Evolutionary conservation across 129 eudicot genomes (phyloP).

Genomic region (carrot (Daucus carota)): DH1_v3.0 NC_030387.2:27442501-27443000

Average conservation of each 20-base stretch:
- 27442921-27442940: slow-evolving; percentile 92
- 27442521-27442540: slow-evolving; percentile 89
- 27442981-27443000: background rate
- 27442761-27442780: slow-evolving; percentile 79
- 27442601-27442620: slow-evolving; percentile 67
- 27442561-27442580: slow-evolving; percentile 85
- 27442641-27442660: slow-evolving; percentile 86
- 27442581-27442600: slow-evolving; percentile 97
- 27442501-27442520: slow-evolving; percentile 91
- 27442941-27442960: slow-evolving; percentile 88
- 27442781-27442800: slow-evolving; percentile 88
- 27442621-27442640: slow-evolving; percentile 75
- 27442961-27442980: slow-evolving; percentile 24
- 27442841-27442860: slow-evolving; percentile 89
- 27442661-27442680: slow-evolving; percentile 73
- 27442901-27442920: slow-evolving; percentile 83
- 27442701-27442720: slow-evolving; percentile 87
- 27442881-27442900: slow-evolving; percentile 98
- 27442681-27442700: slow-evolving; percentile 85
- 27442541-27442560: slow-evolving; percentile 83
- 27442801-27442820: slow-evolving; percentile 81
- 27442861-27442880: slow-evolving; percentile 80
- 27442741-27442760: slow-evolving; percentile 87
- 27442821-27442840: slow-evolving; percentile 93
- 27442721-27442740: slow-evolving; percentile 91